These are phyloP conservation scores for Protostelium mycophagum DNA, from an alignment of 78 protist species.

Conservation along the genomic window DNA sequence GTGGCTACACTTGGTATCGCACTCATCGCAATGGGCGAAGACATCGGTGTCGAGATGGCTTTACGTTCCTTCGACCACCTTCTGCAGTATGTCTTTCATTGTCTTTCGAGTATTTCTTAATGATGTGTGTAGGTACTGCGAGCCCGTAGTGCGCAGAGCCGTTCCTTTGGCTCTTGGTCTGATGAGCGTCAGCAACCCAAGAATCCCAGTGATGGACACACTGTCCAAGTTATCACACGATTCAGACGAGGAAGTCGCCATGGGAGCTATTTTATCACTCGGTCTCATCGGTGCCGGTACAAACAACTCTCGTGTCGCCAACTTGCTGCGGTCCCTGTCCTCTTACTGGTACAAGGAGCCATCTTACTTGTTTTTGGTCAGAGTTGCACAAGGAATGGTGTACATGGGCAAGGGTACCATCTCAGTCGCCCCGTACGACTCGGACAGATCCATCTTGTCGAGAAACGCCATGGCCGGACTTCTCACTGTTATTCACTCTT, in stretches of 20 bases:
- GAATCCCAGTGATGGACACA: conserved; percentile 76
- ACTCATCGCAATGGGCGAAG: conserved; percentile 96
- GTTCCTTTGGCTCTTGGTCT: conserved; percentile 95
- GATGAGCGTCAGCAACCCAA: conserved; percentile 83
- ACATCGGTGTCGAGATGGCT: conserved; percentile 92
- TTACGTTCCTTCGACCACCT: conserved; percentile 87
- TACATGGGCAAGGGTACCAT: conserved; percentile 97
- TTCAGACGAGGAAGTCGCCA: conserved; percentile 71
- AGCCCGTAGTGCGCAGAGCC: conserved; percentile 28
- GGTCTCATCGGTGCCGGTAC: conserved; percentile 94
- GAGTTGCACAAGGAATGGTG: conserved; percentile 91
- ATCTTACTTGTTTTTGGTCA: conserved; percentile 66
- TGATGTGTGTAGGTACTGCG: conserved; percentile 16
- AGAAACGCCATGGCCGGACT: conserved; percentile 81
- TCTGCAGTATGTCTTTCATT: conserved; percentile 71
- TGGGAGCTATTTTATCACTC: conserved; percentile 79
- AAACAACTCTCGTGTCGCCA: conserved; percentile 92
- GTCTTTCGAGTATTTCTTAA: background rate
- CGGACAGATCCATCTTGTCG: conserved; percentile 78
- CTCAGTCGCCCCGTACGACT: conserved; percentile 78
- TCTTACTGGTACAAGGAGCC: conserved; percentile 80
- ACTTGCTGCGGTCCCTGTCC: conserved; percentile 75
- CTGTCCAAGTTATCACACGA: conserved; percentile 93
- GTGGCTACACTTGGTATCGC: conserved; percentile 90
- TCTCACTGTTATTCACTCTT: conserved; percentile 63